These are phyloP conservation scores for Ambrosiella beaveri DNA, from an alignment of 2,329 filamentous ascomycete genomes.

Conservation along the genomic window DNA sequence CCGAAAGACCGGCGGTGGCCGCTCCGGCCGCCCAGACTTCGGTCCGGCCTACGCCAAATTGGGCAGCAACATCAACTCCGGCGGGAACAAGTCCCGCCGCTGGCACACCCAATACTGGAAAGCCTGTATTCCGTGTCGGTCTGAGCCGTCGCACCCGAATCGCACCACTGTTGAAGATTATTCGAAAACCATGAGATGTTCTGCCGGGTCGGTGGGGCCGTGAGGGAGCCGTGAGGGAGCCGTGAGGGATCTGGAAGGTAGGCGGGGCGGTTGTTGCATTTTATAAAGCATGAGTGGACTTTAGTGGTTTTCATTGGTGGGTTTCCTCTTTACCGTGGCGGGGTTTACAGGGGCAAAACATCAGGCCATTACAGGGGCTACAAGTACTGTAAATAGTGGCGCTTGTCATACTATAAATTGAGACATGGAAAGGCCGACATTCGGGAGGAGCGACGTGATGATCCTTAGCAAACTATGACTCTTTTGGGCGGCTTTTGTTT, in stretches of 20 bases:
- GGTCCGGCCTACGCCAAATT: not conserved
- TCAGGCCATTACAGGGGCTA: not conserved
- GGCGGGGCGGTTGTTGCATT: not conserved
- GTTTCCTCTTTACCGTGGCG: not conserved
- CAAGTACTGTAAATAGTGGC: not conserved
- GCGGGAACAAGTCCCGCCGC: not conserved
- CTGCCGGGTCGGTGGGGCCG: not conserved
- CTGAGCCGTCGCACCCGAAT: conserved; percentile 33
- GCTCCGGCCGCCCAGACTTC: not conserved
- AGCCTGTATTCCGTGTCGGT: conserved; percentile 32
- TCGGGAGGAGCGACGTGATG: conserved; percentile 4
- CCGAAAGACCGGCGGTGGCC: not conserved
- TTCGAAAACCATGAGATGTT: conserved; percentile 24
- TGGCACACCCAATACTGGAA: not conserved
- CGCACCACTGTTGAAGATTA: conserved; percentile 32
- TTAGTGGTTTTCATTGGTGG: not conserved
- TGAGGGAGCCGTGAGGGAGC: not conserved
- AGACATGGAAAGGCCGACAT: conserved; percentile 7
- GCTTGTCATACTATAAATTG: not conserved
- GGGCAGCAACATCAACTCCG: not conserved
- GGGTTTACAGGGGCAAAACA: not conserved
- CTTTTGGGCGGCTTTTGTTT: conserved; percentile 1
- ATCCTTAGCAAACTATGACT: conserved; percentile 4
- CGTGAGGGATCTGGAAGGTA: not conserved
- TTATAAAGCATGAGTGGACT: not conserved